Evolutionary conservation across 2,329 filamentous ascomycete species (phyloP), one percentile per base, ranked within the genome.

Genomic region (Penicillium sp.): DNA sequence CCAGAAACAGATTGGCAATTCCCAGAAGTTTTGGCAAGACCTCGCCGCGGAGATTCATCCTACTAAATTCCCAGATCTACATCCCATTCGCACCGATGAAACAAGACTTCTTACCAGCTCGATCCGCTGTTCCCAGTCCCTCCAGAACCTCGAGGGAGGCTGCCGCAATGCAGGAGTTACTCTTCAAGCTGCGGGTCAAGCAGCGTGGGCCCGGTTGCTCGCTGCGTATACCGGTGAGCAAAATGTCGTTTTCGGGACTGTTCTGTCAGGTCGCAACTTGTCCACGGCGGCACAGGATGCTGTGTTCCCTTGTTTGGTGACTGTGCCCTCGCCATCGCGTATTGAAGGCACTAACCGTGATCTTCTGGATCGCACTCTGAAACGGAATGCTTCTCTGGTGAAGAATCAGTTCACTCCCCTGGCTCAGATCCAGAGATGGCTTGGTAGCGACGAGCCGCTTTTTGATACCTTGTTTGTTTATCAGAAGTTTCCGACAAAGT

Each of bases 391-490:
- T 0, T 76, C 80, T 4, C 76, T 92, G 1, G 83, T 89, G 50
- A 87, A 86, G 59, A 80, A 92, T 68, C 91, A 95, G 62, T 88
- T 89, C 66, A 85, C 86, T 0, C 86, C 91, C 0, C 78, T 96
- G 6, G 81, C 83, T 3, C 84, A 86, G 33, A 88, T 96, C 10
- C 91, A 96, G 67, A 86, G 83, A 51, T 89, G 88, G 82, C 81
- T 91, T 0, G 82, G 85, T 58, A 79, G 87, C 0, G 85, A 88
- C 24, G 82, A 85, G 6, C 78, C 83, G 0, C 79, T 95, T 0
- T 96, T 97, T 66, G 92, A 97, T 69, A 94, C 92, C 0, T 80
- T 97, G 1, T 86, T 97, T 59, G 89, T 91, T 0, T 94, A 92
- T 69, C 93, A 96, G 69, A 91, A 90, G 63, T 69, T 80, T 58